Evolutionary conservation across 345 rosid genomes (phyloP).

Genomic region (Pelargonium nanum): DNA sequence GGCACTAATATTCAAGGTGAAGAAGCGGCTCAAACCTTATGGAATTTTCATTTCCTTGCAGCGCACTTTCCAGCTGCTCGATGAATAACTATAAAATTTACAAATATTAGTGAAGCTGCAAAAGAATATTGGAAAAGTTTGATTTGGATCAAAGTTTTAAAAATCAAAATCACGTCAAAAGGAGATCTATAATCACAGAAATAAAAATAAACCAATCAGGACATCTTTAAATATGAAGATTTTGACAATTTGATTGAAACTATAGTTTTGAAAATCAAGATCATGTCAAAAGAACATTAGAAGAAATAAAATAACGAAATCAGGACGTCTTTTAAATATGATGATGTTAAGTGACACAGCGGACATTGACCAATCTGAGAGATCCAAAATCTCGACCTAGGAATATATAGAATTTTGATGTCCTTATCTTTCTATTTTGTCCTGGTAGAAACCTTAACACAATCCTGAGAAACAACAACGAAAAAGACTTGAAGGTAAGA

Average conservation of each 20-base stretch:
- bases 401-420: neutral
- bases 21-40: conserved; percentile 40
- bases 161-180: too few relatives aligned
- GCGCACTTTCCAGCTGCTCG: conserved; percentile 80
- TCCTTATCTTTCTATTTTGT: neutral
- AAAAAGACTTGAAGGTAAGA: neutral
- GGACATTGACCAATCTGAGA: too few relatives aligned
- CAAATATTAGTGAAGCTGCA: neutral
- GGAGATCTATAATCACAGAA: too few relatives aligned
- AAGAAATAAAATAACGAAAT: too few relatives aligned
- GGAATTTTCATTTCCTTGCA: conserved; percentile 68
- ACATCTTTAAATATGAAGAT: too few relatives aligned
- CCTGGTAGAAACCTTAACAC: neutral
- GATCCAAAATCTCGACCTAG: neutral
- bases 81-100: conserved; percentile 59
- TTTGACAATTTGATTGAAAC: too few relatives aligned
- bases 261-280: too few relatives aligned
- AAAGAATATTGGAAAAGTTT: neutral
- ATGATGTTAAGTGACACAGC: too few relatives aligned
- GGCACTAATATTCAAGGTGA: neutral
- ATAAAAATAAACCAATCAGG: too few relatives aligned
- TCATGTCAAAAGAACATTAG: too few relatives aligned
- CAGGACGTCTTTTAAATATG: too few relatives aligned
- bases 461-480: neutral
- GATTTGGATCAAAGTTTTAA: too few relatives aligned